Percentiles rank a stretch among this genome's conserved stretches.
Conservation (phyloP, 2,329 filamentous ascomycete genomes). For the Boeremia exigua region DNA sequence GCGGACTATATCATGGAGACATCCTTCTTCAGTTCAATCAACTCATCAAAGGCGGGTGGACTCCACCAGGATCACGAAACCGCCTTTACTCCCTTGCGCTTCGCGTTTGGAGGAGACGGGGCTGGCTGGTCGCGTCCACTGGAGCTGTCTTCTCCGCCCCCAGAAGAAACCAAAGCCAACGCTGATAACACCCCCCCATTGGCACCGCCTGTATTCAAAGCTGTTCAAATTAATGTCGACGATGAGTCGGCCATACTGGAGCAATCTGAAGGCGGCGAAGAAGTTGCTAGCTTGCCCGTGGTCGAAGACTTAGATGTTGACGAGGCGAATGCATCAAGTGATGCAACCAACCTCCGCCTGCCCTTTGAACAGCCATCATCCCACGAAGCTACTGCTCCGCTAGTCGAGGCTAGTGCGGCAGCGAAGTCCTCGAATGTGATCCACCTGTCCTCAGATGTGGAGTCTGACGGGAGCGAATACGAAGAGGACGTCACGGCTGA, state of each 20-base stretch:
- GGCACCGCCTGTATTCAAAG: no score
- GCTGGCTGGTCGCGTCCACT: conserved; percentile 25
- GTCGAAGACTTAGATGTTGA: not conserved
- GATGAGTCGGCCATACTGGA: not conserved
- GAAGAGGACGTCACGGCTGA: not conserved
- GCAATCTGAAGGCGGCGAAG: not conserved
- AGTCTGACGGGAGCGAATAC: not conserved
- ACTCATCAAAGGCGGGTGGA: conserved; percentile 29
- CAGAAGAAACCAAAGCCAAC: conserved; percentile 10
- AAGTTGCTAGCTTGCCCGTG: not conserved
- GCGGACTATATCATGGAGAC: conserved; percentile 38
- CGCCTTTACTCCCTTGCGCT: conserved; percentile 44
- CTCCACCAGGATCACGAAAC: conserved; percentile 42
- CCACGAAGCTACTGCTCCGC: not conserved
- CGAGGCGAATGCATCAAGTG: not conserved
- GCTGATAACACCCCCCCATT: not conserved
- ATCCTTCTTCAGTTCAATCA: conserved; percentile 44
- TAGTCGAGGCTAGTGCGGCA: not conserved
- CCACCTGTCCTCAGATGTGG: conserved; percentile 1
- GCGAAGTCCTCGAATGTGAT: not conserved
- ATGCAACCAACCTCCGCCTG: not conserved
- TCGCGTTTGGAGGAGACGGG: conserved; percentile 46
- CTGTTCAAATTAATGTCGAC: no score
- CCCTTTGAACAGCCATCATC: not conserved
- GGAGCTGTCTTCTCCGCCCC: conserved; percentile 27